phyloP scores from a whole-genome alignment of 176 grass and related monocot species.

The Hyparrhenia diplandra region DNA sequence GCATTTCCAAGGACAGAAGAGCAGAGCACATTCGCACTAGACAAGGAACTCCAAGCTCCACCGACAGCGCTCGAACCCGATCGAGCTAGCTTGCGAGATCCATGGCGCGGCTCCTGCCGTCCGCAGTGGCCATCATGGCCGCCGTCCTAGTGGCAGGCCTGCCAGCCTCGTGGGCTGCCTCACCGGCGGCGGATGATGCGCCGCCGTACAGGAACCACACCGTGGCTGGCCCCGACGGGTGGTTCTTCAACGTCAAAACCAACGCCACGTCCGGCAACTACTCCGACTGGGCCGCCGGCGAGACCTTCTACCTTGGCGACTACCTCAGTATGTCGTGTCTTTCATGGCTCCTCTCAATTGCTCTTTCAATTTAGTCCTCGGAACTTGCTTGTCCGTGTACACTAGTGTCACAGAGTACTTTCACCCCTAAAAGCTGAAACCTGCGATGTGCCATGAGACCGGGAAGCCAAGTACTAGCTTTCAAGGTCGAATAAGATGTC shows the following conservation, averaged over 20 bases:
- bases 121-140: not conserved
- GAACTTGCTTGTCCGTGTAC: not conserved
- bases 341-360: too few relatives aligned
- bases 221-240: constrained; percentile 55
- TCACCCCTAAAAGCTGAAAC: not conserved
- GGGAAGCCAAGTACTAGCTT: not conserved
- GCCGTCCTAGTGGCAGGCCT: not conserved
- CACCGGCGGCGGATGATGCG: not conserved
- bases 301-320: constrained; percentile 74
- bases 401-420: too few relatives aligned
- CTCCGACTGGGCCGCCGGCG: constrained; percentile 60
- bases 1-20: not conserved
- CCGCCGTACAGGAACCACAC: constrained; percentile 68
- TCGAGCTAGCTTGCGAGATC: not conserved
- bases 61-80: not conserved
- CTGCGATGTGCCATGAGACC: not conserved
- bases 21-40: not conserved
- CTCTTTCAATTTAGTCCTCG: not conserved
- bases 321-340: constrained; percentile 57
- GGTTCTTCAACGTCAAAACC: constrained; percentile 60
- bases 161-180: not conserved
- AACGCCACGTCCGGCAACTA: constrained; percentile 62
- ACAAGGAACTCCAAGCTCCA: not conserved
- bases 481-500: not conserved
- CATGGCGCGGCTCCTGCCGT: constrained; percentile 14